Base-by-base conservation (phyloP, 768 basidiomycete species). In the Rhodotorula graminis region DNA sequence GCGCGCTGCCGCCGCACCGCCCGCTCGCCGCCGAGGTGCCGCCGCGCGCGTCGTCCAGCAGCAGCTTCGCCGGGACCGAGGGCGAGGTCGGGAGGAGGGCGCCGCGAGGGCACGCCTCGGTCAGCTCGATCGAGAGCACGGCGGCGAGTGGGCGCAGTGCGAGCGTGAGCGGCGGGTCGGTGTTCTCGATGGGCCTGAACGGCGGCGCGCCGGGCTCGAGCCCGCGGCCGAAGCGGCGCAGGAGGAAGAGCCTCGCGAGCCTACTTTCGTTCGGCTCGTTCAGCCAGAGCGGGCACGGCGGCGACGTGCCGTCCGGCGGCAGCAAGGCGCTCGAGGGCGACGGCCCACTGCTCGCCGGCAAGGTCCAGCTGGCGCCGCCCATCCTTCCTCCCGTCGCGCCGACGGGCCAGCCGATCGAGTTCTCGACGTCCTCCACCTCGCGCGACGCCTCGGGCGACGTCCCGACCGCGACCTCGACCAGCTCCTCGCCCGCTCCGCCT, bases 181-280 rank as follows among this genome's bases (percentile, higher is more conserved):
- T 56, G 33, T 44, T 53, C 18, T 63, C 70, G 21, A 44, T 42
- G 23, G 61, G 53, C 15, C 25, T 40, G 29, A 56, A n/a, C 37
- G 18, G 19, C 27, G 25, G 29, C 2, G 47, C 33, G 37, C 37
- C 4, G 8, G 66, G 49, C 1, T 37, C 57, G 31, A 50, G 57
- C 16, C 49, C 66, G 27, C 25, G 60, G 50, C 59, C 27, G 49
- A 68, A 72, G 67, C 14, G 71, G 29, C 49, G 66, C 10, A 10
- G 71, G 52, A 18, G 71, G 40, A 37, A 62, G 50, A 72, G 71
- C 47, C 44, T 72, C 31, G 71, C 71, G 44, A 72, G 71, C 47
- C 27, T 72, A 58, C 47, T 72, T 10, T 65, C 63, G 10, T 37
- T 72, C 44, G 63, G 62, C 9, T 68, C 67, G 40, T 31, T n/a